phyloP scores from a whole-genome alignment of 108 stramenopile genomes.

The Conticribra weissflogii region DNA sequence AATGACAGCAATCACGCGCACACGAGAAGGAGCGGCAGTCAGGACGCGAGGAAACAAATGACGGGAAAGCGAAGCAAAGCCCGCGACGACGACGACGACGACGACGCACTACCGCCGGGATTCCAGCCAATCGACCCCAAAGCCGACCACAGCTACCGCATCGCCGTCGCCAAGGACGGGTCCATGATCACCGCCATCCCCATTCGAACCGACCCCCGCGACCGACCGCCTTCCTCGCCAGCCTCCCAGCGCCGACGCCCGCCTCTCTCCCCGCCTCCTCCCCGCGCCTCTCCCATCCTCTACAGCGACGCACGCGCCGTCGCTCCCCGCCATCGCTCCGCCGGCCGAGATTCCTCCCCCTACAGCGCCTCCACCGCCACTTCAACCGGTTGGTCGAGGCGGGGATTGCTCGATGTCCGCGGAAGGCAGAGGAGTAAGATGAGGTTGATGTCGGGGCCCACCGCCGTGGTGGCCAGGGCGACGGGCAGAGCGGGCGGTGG shows the following conservation, averaged over 20 bases:
- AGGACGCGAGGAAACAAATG: no score
- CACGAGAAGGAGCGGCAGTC: not conserved
- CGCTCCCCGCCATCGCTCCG: not conserved
- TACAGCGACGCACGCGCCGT: conserved; percentile 22
- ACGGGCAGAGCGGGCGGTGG: not conserved
- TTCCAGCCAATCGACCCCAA: conserved; percentile 8
- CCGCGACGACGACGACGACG: not conserved
- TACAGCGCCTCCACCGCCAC: not conserved
- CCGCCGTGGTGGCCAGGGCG: not conserved
- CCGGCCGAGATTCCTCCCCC: not conserved
- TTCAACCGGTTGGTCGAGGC: conserved; percentile 10
- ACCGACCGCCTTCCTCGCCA: no score
- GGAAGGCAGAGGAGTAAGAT: conserved; percentile 40
- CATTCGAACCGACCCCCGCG: conserved; percentile 12
- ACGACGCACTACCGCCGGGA: not conserved
- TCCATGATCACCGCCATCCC: conserved; percentile 46
- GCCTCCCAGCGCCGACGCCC: no score
- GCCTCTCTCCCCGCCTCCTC: not conserved
- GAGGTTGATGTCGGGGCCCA: conserved; percentile 4
- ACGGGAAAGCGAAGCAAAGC: conserved; percentile 11
- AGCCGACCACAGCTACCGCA: conserved; percentile 19
- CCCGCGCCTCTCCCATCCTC: conserved; percentile 25
- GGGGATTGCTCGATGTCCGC: conserved; percentile 32
- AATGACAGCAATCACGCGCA: not conserved
- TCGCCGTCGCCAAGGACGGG: conserved; percentile 35